phyloP scores from a whole-genome alignment of 768 basidiomycete genomes.

The Agrocybe praecox region DNA sequence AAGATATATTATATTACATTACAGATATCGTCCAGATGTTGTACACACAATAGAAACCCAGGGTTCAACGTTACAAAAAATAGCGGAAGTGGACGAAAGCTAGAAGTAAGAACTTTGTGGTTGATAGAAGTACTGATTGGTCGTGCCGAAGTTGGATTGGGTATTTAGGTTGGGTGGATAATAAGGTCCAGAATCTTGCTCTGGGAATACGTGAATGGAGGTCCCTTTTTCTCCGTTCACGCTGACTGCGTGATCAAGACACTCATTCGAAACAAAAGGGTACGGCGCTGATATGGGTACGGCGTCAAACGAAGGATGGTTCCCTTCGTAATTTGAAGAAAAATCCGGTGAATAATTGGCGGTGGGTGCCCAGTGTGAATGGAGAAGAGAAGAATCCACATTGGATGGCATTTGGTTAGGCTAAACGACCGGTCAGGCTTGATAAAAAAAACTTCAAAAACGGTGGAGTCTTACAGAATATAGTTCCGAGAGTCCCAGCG shows the following conservation, averaged over 20 bases:
- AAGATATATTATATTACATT: too few species aligned
- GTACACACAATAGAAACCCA: too few species aligned
- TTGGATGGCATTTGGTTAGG: neutral
- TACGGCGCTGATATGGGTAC: too few species aligned
- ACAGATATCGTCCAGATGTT: too few species aligned
- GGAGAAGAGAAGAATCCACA: neutral
- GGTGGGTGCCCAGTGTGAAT: neutral
- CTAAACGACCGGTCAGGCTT: neutral
- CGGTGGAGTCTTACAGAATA: constrained; percentile 2
- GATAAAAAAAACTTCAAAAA: neutral
- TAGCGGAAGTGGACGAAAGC: neutral
- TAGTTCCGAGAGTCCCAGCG: neutral
- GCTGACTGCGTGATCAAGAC: too few species aligned
- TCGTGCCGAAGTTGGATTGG: neutral
- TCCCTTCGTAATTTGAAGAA: too few species aligned
- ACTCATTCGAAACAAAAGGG: too few species aligned
- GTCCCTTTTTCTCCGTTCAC: too few species aligned
- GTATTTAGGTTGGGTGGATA: constrained; percentile 2
- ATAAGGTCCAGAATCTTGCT: constrained; percentile 9
- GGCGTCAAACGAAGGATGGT: too few species aligned
- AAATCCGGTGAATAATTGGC: neutral
- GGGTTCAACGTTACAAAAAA: too few species aligned
- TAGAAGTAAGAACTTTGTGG: neutral
- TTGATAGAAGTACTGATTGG: constrained; percentile 1
- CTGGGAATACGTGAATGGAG: neutral